Evolutionary conservation across 2,329 filamentous ascomycete genomes (phyloP).

Genomic region (Phoma sp.): DNA sequence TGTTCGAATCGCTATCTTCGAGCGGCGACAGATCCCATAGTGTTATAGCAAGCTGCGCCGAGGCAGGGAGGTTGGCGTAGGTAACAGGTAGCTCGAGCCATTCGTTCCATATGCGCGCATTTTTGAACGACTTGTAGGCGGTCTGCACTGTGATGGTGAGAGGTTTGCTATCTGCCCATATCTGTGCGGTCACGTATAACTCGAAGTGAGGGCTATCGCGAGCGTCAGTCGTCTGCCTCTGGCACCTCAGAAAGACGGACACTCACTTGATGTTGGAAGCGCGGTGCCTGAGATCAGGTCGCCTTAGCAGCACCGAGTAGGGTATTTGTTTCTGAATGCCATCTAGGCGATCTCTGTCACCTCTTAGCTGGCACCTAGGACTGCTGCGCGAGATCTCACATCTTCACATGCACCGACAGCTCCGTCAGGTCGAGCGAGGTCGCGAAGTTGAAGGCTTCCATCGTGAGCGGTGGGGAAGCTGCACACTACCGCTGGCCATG

Average conservation of each 20-base stretch:
- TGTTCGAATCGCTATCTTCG: conserved; percentile 70
- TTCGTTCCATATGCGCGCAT: conserved; percentile 82
- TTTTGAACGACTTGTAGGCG: conserved; percentile 87
- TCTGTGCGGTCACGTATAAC: conserved; percentile 88
- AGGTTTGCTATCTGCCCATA: conserved; percentile 96
- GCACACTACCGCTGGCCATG: conserved; percentile 35
- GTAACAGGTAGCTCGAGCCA: conserved; percentile 89
- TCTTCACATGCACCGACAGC: conserved; percentile 69
- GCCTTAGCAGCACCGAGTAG: conserved; percentile 77
- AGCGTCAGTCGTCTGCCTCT: conserved; percentile 3
- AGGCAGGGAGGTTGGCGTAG: conserved; percentile 80
- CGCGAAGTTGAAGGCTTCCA: conserved; percentile 97
- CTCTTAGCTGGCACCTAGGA: conserved; percentile 25
- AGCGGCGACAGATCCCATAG: conserved; percentile 92
- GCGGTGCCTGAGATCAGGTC: conserved; percentile 81
- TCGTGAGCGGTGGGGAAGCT: conserved; percentile 48
- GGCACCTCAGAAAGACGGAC: conserved; percentile 1
- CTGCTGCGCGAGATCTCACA: conserved; percentile 53
- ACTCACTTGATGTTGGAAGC: conserved; percentile 79
- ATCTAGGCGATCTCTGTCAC: conserved; percentile 71
- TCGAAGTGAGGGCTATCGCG: conserved; percentile 75
- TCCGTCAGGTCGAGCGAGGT: conserved; percentile 79
- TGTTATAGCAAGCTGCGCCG: conserved; percentile 87
- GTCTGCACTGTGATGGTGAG: conserved; percentile 92
- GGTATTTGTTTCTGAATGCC: conserved; percentile 76